Evolutionary conservation across 1,284 basidiomycete species (phyloP).

Genomic region (Microbotryum violaceum): DNA sequence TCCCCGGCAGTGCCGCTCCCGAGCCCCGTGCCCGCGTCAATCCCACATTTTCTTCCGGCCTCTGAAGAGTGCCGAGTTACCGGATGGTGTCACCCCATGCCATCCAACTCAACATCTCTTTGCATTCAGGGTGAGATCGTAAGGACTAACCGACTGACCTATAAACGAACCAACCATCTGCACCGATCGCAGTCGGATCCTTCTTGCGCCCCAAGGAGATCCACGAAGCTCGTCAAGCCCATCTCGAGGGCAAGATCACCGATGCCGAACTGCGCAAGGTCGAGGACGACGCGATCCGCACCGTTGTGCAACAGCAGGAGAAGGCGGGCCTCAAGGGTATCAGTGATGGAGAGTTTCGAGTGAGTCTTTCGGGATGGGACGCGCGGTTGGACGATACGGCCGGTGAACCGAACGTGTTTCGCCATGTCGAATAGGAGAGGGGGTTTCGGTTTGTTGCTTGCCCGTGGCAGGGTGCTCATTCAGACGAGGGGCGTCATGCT

Average conservation of each 20-base stretch:
- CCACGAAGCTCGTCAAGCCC: conserved; percentile 46
- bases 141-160: too few relatives aligned
- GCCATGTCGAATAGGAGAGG: background rate
- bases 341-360: conserved; percentile 54
- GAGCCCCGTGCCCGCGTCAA: too few relatives aligned
- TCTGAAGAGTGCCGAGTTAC: too few relatives aligned
- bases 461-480: background rate
- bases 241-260: conserved; percentile 45
- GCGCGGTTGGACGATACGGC: background rate
- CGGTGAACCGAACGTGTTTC: too few relatives aligned
- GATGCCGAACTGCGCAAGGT: conserved; percentile 46
- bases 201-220: conserved; percentile 53
- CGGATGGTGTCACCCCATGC: background rate
- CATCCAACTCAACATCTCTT: background rate
- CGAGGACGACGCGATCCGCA: conserved; percentile 51
- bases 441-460: background rate
- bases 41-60: too few relatives aligned
- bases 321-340: conserved; percentile 51
- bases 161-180: background rate
- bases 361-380: background rate
- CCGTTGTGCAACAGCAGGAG: conserved; percentile 51
- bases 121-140: too few relatives aligned
- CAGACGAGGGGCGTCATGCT: background rate
- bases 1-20: background rate
- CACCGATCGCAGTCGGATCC: conserved; percentile 45